Percentiles rank a stretch among this genome's conserved stretches.
These are phyloP conservation scores for Flaveria trinervia DNA, from an alignment of 129 eudicot species.

Conservation along the genomic window DNA sequence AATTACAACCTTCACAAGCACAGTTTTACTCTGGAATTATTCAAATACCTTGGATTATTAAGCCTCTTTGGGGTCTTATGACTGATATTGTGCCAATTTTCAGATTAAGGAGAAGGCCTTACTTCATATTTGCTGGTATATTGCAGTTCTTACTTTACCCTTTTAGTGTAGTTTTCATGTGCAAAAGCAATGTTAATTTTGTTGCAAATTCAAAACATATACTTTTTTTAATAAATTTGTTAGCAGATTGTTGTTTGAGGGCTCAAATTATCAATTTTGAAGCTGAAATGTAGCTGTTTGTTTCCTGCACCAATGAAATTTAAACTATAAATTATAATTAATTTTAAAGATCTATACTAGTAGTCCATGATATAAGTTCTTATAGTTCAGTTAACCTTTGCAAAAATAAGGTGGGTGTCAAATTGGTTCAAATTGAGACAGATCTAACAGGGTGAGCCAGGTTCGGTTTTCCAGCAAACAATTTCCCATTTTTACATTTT, in stretches of 20 bases:
- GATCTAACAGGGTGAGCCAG: background rate
- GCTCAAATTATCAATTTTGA: slow-evolving; percentile 1
- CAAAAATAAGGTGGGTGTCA: background rate
- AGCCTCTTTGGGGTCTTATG: slow-evolving; percentile 87
- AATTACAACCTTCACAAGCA: slow-evolving; percentile 89
- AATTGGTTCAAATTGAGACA: background rate
- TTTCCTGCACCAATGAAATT: background rate
- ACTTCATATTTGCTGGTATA: slow-evolving; percentile 83
- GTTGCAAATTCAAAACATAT: background rate
- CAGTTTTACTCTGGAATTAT: slow-evolving; percentile 69
- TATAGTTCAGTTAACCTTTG: background rate
- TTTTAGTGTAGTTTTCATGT: background rate
- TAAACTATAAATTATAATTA: background rate
- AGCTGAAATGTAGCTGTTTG: slow-evolving; percentile 15
- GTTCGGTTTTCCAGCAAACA: background rate
- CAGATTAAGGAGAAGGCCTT: slow-evolving; percentile 79
- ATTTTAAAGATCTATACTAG: background rate
- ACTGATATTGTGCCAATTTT: slow-evolving; percentile 77
- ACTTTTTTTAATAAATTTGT: background rate
- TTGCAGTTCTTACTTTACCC: background rate
- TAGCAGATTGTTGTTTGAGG: background rate
- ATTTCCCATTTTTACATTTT: background rate
- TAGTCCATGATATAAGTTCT: background rate
- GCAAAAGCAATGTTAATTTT: background rate
- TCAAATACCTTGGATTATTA: slow-evolving; percentile 75